phyloP scores from a whole-genome alignment of 1,284 basidiomycete genomes.

The Irpex sp. region DNA sequence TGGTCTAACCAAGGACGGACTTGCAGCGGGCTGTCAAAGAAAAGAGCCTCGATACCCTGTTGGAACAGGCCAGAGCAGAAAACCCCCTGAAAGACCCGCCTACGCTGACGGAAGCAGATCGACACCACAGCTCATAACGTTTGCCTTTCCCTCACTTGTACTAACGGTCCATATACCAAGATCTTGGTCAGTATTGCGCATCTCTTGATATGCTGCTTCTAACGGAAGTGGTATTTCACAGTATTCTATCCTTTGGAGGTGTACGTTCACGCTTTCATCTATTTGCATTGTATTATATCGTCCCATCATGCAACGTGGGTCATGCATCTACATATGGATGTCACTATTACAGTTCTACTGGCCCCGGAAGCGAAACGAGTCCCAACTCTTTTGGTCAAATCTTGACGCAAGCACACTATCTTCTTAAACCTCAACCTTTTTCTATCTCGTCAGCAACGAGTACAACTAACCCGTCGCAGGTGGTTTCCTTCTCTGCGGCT shows the following conservation, averaged over 20 bases:
- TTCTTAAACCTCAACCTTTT: not conserved
- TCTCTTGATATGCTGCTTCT: not conserved
- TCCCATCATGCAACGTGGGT: not conserved
- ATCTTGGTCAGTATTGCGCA: constrained; percentile 1
- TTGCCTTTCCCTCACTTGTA: not conserved
- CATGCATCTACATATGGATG: not conserved
- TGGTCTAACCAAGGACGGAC: not conserved
- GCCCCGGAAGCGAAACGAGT: too few relatives aligned
- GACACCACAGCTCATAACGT: constrained; percentile 3
- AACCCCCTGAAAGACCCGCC: constrained; percentile 67
- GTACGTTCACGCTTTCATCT: not conserved
- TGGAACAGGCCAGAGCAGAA: constrained; percentile 79
- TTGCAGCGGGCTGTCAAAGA: constrained; percentile 79
- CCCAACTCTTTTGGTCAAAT: too few relatives aligned
- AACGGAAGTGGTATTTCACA: not conserved
- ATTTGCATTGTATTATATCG: not conserved
- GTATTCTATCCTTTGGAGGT: constrained; percentile 4
- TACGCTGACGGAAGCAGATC: constrained; percentile 6
- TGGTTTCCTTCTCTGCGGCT: too few relatives aligned
- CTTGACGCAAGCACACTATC: too few relatives aligned
- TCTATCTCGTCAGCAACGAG: not conserved
- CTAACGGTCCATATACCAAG: not conserved
- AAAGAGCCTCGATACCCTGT: constrained; percentile 71
- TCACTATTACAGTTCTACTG: not conserved
- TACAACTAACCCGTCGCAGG: too few relatives aligned